These are phyloP conservation scores for Cornus controversa DNA, from an alignment of 148 eudicot species.

Conservation along the genomic window DNA sequence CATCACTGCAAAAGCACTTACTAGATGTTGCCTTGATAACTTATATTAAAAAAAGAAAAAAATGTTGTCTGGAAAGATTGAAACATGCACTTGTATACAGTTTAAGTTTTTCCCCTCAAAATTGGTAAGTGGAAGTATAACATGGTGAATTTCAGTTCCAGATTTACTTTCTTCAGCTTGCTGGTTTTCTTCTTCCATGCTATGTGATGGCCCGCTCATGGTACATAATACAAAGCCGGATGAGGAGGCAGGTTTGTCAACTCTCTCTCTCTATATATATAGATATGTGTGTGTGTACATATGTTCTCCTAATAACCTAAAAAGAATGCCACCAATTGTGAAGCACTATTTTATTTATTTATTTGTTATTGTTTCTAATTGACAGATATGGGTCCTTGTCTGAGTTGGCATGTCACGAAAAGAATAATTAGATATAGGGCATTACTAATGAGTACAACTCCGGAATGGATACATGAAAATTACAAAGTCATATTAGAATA, in stretches of 20 bases:
- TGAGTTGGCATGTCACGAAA: background rate
- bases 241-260: conserved; percentile 67
- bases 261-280: background rate
- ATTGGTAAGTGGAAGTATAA: background rate
- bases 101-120: too few species aligned
- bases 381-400: background rate
- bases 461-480: background rate
- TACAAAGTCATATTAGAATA: too few species aligned
- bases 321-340: too few species aligned
- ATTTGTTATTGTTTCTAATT: background rate
- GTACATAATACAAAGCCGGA: conserved; percentile 50
- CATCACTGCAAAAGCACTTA: too few species aligned
- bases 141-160: conserved; percentile 48
- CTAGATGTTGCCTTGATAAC: too few species aligned
- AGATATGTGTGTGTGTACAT: too few species aligned
- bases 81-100: too few species aligned
- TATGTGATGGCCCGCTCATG: conserved; percentile 68
- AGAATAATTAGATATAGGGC: background rate
- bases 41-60: too few species aligned
- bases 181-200: conserved; percentile 81
- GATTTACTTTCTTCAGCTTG: conserved; percentile 69
- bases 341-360: background rate
- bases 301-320: too few species aligned
- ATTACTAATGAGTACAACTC: background rate
- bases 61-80: too few species aligned